phyloP scores from a whole-genome alignment of 805 yeast genomes.

The Lachancea dasiensis region DNA sequence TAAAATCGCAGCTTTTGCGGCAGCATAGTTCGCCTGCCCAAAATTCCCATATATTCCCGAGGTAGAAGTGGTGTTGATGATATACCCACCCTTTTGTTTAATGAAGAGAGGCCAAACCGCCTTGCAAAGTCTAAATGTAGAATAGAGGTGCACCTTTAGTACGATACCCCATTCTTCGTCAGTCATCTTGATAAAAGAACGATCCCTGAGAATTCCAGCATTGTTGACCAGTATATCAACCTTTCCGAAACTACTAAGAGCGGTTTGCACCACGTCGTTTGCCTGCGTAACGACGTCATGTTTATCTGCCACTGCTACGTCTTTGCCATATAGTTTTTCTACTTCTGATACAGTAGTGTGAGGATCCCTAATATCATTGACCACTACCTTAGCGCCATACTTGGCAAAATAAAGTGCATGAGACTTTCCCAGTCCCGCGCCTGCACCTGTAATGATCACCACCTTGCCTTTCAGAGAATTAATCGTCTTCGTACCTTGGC shows the following conservation, averaged over 20 bases:
- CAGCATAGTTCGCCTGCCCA: conserved; percentile 94
- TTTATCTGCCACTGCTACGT: conserved; percentile 74
- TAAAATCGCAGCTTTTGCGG: conserved; percentile 85
- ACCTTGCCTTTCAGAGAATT: conserved; percentile 70
- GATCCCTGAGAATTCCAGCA: conserved; percentile 92
- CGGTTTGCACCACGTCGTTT: conserved; percentile 68
- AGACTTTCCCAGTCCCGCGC: conserved; percentile 87
- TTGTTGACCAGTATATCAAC: conserved; percentile 84
- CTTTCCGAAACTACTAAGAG: conserved; percentile 68
- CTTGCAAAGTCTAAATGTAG: conserved; percentile 74
- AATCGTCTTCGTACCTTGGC: conserved; percentile 51
- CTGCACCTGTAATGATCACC: conserved; percentile 91
- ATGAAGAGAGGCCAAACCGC: conserved; percentile 89
- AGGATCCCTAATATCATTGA: conserved; percentile 83
- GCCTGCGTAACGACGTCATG: conserved; percentile 79
- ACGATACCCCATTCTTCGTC: conserved; percentile 80
- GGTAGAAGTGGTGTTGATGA: conserved; percentile 87
- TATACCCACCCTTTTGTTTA: conserved; percentile 72
- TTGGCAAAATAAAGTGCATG: conserved; percentile 81
- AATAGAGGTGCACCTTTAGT: conserved; percentile 72
- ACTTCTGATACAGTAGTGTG: conserved; percentile 69
- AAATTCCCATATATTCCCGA: conserved; percentile 97
- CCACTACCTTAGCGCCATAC: conserved; percentile 93
- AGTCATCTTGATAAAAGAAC: conserved; percentile 77
- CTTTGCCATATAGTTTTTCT: conserved; percentile 52